Percentiles rank a stretch among this genome's conserved stretches.
These are phyloP conservation scores for Platismatia glauca DNA, from an alignment of 495 filamentous ascomycete genomes.

Conservation along the genomic window DNA sequence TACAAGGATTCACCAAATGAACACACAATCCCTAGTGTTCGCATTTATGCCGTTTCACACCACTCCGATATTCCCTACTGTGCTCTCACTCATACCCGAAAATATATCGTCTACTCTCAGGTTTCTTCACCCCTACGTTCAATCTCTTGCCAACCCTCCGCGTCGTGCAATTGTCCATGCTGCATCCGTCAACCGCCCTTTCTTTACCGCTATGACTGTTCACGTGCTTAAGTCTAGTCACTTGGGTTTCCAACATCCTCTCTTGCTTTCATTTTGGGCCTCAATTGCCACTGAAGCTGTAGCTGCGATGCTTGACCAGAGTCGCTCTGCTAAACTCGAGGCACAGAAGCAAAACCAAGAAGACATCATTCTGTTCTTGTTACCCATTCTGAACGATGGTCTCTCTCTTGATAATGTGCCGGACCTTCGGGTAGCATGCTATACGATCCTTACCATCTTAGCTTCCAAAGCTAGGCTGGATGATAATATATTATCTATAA, in stretches of 20 bases:
- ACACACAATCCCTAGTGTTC: slow-evolving; percentile 66
- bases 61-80: slow-evolving; percentile 65
- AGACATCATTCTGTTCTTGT: slow-evolving; percentile 61
- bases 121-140: slow-evolving; percentile 77
- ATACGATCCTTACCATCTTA: slow-evolving; percentile 80
- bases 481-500: slow-evolving; percentile 60
- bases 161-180: slow-evolving; percentile 72
- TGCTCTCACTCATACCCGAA: slow-evolving; percentile 73
- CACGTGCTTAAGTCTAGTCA: slow-evolving; percentile 63
- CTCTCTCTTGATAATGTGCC: slow-evolving; percentile 62
- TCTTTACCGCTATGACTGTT: slow-evolving; percentile 62
- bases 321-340: slow-evolving; percentile 58
- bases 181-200: slow-evolving; percentile 58
- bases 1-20: slow-evolving; percentile 79
- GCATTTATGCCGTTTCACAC: slow-evolving; percentile 90
- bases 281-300: slow-evolving; percentile 72
- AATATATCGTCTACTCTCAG: slow-evolving; percentile 64
- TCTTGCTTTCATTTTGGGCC: slow-evolving; percentile 79
- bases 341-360: slow-evolving; percentile 67
- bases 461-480: slow-evolving; percentile 69
- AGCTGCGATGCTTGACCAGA: slow-evolving; percentile 65
- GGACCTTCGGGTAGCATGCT: slow-evolving; percentile 72
- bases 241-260: slow-evolving; percentile 59
- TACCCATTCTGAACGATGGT: slow-evolving; percentile 67
- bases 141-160: slow-evolving; percentile 61